These are phyloP conservation scores for Fusarium sp. DNA, from an alignment of 2,329 filamentous ascomycete genomes.

Conservation along the genomic window DNA sequence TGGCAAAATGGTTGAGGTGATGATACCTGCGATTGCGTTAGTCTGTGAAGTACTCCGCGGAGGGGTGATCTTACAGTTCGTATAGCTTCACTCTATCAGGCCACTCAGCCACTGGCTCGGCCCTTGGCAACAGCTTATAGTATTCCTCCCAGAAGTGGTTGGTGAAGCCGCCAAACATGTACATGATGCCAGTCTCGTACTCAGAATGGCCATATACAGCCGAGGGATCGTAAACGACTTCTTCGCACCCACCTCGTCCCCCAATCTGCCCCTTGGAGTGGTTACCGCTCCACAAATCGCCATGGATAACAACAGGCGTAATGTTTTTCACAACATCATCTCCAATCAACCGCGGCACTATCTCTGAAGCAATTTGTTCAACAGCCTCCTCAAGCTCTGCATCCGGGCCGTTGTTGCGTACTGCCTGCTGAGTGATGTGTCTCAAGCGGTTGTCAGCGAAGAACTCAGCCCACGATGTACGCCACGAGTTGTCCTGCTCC, in stretches of 20 bases:
- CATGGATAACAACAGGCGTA: slow-evolving; percentile 86
- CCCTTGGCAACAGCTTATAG: slow-evolving; percentile 78
- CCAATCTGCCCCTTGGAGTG: slow-evolving; percentile 75
- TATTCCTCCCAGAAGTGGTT: slow-evolving; percentile 81
- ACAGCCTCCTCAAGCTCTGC: slow-evolving; percentile 72
- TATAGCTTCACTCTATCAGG: slow-evolving; percentile 86
- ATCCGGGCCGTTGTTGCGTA: slow-evolving; percentile 74
- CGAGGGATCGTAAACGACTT: slow-evolving; percentile 86
- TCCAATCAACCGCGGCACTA: slow-evolving; percentile 83
- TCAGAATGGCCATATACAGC: slow-evolving; percentile 88
- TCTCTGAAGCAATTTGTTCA: slow-evolving; percentile 70
- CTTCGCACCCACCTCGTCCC: slow-evolving; percentile 68
- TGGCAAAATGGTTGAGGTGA: slow-evolving; percentile 87
- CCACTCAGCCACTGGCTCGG: slow-evolving; percentile 85
- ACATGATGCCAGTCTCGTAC: slow-evolving; percentile 94
- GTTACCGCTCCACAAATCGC: slow-evolving; percentile 95
- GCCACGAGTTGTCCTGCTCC: slow-evolving; percentile 82
- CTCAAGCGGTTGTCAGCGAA: slow-evolving; percentile 82
- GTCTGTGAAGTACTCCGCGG: neutral
- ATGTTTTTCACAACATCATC: slow-evolving; percentile 75
- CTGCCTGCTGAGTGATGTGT: slow-evolving; percentile 70
- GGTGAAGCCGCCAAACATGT: slow-evolving; percentile 93
- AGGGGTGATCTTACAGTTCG: slow-evolving; percentile 72
- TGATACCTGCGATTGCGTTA: slow-evolving; percentile 73
- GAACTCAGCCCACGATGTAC: slow-evolving; percentile 84